These are phyloP conservation scores for Phytophthora kernoviae DNA, from an alignment of 352 stramenopile genomes.

Conservation along the genomic window DNA sequence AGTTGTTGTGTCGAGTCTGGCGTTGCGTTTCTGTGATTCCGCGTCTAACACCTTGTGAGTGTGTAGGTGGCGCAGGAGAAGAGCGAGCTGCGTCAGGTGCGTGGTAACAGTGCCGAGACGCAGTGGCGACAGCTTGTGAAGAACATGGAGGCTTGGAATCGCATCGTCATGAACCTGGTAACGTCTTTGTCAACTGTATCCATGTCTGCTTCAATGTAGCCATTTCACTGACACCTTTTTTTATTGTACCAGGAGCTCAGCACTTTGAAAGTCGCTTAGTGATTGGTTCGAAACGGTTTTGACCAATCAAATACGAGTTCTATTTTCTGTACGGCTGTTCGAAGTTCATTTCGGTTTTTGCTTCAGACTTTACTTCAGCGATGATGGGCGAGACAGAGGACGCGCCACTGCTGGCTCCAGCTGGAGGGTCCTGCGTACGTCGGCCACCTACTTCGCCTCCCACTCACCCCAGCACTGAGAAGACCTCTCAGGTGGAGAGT, in stretches of 20 bases:
- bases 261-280: constrained; percentile 26
- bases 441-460: constrained; percentile 11
- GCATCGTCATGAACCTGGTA: constrained; percentile 85
- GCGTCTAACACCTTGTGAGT: neutral
- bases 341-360: constrained; percentile 9
- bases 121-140: constrained; percentile 83
- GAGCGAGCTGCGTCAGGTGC: constrained; percentile 33
- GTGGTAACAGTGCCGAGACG: constrained; percentile 46
- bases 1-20: neutral
- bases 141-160: constrained; percentile 88
- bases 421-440: constrained; percentile 6
- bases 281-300: constrained; percentile 5
- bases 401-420: constrained; percentile 19
- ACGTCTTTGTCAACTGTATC: constrained; percentile 1
- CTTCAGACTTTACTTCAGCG: neutral
- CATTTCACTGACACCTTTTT: constrained; percentile 4
- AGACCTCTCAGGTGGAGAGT: neutral
- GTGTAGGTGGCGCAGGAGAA: constrained; percentile 52
- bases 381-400: constrained; percentile 26
- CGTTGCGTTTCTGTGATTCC: neutral
- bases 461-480: neutral
- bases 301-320: constrained; percentile 9
- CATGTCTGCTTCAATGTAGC: neutral
- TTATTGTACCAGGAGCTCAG: constrained; percentile 41
- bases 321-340: constrained; percentile 22